Evolutionary conservation across 306 rosid genomes (phyloP).

Genomic region (Potentilla sterilis): DNA sequence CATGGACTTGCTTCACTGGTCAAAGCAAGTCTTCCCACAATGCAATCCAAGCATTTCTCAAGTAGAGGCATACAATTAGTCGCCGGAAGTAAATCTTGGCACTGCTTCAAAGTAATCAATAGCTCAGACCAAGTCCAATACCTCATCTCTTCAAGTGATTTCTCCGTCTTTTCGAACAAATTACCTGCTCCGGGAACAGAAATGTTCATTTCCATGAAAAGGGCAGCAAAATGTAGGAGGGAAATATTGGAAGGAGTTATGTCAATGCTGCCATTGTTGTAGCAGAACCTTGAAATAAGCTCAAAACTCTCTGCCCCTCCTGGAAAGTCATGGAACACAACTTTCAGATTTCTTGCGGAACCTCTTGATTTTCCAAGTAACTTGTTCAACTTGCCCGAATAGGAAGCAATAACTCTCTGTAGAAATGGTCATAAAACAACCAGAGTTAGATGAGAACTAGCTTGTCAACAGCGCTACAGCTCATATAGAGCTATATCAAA

Average conservation of each 20-base stretch:
- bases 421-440: slow-evolving; percentile 22
- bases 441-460: background rate
- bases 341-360: slow-evolving; percentile 48
- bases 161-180: slow-evolving; percentile 58
- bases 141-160: slow-evolving; percentile 58
- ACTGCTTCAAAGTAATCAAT: slow-evolving; percentile 58
- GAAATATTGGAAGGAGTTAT: slow-evolving; percentile 59
- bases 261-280: slow-evolving; percentile 48
- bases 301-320: slow-evolving; percentile 91
- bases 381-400: slow-evolving; percentile 63
- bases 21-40: slow-evolving; percentile 57
- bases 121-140: slow-evolving; percentile 85
- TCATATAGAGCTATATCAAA: slow-evolving; percentile 5
- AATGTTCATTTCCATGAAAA: slow-evolving; percentile 83
- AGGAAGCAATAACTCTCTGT: slow-evolving; percentile 57
- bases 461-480: background rate
- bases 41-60: slow-evolving; percentile 60
- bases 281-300: slow-evolving; percentile 73
- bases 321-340: slow-evolving; percentile 88
- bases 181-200: slow-evolving; percentile 38
- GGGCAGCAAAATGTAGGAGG: slow-evolving; percentile 59
- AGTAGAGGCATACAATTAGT: slow-evolving; percentile 41
- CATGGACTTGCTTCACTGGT: slow-evolving; percentile 72
- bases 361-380: slow-evolving; percentile 67
- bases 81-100: slow-evolving; percentile 42